A percentile compares a stretch with the other conserved stretches of the same genome.
These are phyloP conservation scores for Solanum ossicruentum DNA, from an alignment of 257 asterid genomes.

Conservation along the genomic window DNA sequence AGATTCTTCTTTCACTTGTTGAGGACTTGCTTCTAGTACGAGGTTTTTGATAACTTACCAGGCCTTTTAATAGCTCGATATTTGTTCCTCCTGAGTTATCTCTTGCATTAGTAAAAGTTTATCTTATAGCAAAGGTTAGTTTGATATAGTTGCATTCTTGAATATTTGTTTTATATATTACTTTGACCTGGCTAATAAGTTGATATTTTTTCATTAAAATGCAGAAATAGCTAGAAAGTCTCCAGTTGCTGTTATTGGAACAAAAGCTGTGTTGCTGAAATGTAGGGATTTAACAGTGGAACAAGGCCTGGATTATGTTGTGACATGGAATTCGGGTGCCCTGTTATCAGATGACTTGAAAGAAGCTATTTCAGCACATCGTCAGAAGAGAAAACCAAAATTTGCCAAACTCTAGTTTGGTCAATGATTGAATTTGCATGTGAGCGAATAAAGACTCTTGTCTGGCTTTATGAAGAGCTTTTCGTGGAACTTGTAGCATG, in stretches of 20 bases:
- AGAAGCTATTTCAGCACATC: constrained; percentile 52
- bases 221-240: constrained; percentile 64
- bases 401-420: constrained; percentile 45
- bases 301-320: constrained; percentile 82
- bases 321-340: constrained; percentile 69
- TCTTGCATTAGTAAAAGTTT: neutral
- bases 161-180: neutral
- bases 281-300: constrained; percentile 56
- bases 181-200: neutral
- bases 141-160: neutral
- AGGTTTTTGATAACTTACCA: neutral
- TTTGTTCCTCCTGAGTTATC: neutral
- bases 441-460: neutral
- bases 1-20: neutral
- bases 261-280: constrained; percentile 62
- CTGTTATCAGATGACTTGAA: constrained; percentile 49
- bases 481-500: neutral
- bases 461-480: neutral
- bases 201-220: neutral
- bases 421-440: neutral
- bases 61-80: neutral
- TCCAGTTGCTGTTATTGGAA: constrained; percentile 64
- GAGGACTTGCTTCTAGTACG: neutral
- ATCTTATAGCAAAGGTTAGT: neutral
- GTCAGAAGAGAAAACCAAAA: constrained; percentile 48